These are phyloP conservation scores for Hemisphaericaspora lyxosophila DNA, from an alignment of 1,139 yeast species.

Conservation along the genomic window DNA sequence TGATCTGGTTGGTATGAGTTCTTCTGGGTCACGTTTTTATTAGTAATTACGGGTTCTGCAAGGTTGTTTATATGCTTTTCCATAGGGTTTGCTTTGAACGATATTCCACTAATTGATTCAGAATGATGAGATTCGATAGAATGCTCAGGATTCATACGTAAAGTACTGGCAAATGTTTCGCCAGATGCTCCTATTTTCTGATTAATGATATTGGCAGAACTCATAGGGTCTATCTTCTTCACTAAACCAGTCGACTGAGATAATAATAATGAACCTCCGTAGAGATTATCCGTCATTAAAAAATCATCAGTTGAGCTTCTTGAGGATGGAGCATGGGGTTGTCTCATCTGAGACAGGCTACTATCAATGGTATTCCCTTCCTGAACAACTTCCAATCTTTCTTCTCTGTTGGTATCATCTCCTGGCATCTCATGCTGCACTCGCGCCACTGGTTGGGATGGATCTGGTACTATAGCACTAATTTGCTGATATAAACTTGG, in stretches of 20 bases:
- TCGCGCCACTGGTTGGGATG: not conserved
- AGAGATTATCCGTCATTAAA: slow-evolving; percentile 29
- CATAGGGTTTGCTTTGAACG: slow-evolving; percentile 37
- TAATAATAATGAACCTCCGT: slow-evolving; percentile 45
- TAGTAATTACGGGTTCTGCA: slow-evolving; percentile 39
- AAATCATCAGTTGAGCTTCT: slow-evolving; percentile 33
- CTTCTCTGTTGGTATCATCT: slow-evolving; percentile 4
- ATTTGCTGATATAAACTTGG: slow-evolving; percentile 18
- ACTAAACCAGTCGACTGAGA: slow-evolving; percentile 49
- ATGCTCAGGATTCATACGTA: slow-evolving; percentile 1
- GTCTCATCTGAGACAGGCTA: not conserved
- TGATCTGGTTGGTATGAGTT: slow-evolving; percentile 48
- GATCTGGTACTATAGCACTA: slow-evolving; percentile 5
- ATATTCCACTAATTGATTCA: slow-evolving; percentile 33
- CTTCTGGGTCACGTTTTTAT: slow-evolving; percentile 31
- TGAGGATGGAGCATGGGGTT: slow-evolving; percentile 10
- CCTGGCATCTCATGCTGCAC: not conserved
- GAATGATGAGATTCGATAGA: slow-evolving; percentile 12
- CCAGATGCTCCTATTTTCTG: not conserved
- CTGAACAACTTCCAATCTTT: slow-evolving; percentile 9
- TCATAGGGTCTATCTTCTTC: slow-evolving; percentile 32
- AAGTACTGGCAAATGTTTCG: not conserved
- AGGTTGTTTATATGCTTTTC: slow-evolving; percentile 17
- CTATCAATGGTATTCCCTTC: slow-evolving; percentile 9
- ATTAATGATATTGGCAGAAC: slow-evolving; percentile 4